phyloP scores from a whole-genome alignment of 1,284 basidiomycete species.

The Omphalotus olearius region DNA sequence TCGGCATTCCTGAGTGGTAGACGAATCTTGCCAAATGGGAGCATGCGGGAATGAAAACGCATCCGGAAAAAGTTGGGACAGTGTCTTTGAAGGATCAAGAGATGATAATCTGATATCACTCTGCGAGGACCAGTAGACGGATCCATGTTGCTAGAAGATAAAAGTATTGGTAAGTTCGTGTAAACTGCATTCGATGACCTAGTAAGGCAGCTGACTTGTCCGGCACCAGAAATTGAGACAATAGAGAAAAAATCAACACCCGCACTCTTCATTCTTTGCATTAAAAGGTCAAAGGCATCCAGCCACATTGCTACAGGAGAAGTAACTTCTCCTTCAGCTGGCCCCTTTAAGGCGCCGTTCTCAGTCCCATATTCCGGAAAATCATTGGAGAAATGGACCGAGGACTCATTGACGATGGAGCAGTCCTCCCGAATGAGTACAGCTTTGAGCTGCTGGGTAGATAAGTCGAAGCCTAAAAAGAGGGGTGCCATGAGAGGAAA shows the following conservation, averaged over 20 bases:
- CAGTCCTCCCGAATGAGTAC: conserved; percentile 61
- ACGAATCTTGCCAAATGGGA: conserved; percentile 93
- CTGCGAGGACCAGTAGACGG: conserved; percentile 76
- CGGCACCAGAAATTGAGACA: conserved; percentile 68
- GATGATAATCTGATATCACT: conserved; percentile 52
- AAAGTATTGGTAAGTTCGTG: neutral
- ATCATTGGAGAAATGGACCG: conserved; percentile 81
- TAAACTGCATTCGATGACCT: neutral
- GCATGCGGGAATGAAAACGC: conserved; percentile 72
- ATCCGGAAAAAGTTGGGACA: conserved; percentile 53
- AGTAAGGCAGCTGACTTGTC: conserved; percentile 46
- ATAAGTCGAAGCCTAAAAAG: conserved; percentile 86
- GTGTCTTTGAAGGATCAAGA: conserved; percentile 47
- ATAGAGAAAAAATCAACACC: conserved; percentile 58
- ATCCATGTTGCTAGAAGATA: conserved; percentile 77
- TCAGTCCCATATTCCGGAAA: conserved; percentile 69
- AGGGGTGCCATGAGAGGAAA: conserved; percentile 22
- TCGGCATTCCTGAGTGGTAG: conserved; percentile 73
- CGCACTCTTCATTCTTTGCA: conserved; percentile 61
- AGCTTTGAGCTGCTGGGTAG: conserved; percentile 85
- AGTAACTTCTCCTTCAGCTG: conserved; percentile 66
- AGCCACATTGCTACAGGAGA: conserved; percentile 84
- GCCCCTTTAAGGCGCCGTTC: conserved; percentile 69
- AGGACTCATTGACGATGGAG: conserved; percentile 63
- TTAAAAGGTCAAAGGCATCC: conserved; percentile 78